phyloP scores from a whole-genome alignment of 2,329 filamentous ascomycete species.

The Fusarium floridanum region DNA sequence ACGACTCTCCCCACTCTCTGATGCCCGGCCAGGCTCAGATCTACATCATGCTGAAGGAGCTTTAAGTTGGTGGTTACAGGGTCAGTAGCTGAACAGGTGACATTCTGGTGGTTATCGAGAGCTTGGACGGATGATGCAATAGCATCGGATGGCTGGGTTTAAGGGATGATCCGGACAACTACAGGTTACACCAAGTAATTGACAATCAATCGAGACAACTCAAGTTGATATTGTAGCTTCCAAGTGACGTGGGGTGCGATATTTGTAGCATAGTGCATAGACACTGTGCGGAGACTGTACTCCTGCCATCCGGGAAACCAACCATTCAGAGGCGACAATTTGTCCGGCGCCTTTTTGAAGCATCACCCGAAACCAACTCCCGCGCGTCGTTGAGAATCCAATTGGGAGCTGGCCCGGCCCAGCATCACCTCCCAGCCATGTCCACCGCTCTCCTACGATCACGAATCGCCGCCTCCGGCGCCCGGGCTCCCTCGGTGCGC shows the following conservation, averaged over 20 bases:
- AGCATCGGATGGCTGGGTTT: not conserved
- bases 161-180: not conserved
- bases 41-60: slow-evolving; percentile 33
- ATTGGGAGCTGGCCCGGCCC: slow-evolving; percentile 48
- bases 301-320: slow-evolving; percentile 21
- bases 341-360: slow-evolving; percentile 40
- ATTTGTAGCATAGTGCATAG: slow-evolving; percentile 29
- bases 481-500: slow-evolving; percentile 38
- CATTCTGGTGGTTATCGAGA: not conserved
- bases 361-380: slow-evolving; percentile 44
- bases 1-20: slow-evolving; percentile 27
- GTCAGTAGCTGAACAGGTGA: not conserved
- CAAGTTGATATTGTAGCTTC: not conserved
- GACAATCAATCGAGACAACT: not conserved
- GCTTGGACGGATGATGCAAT: not conserved
- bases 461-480: slow-evolving; percentile 35
- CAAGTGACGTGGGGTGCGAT: not conserved
- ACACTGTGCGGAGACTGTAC: slow-evolving; percentile 40
- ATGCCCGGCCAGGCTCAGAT: slow-evolving; percentile 19
- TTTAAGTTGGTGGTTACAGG: not conserved
- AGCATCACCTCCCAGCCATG: slow-evolving; percentile 45
- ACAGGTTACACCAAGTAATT: not conserved
- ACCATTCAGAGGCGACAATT: slow-evolving; percentile 41
- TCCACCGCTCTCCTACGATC: slow-evolving; percentile 44
- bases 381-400: slow-evolving; percentile 43